These are phyloP conservation scores for Dioscorea dumetorum DNA, from an alignment of 106 monocot genomes.

Conservation along the genomic window DNA sequence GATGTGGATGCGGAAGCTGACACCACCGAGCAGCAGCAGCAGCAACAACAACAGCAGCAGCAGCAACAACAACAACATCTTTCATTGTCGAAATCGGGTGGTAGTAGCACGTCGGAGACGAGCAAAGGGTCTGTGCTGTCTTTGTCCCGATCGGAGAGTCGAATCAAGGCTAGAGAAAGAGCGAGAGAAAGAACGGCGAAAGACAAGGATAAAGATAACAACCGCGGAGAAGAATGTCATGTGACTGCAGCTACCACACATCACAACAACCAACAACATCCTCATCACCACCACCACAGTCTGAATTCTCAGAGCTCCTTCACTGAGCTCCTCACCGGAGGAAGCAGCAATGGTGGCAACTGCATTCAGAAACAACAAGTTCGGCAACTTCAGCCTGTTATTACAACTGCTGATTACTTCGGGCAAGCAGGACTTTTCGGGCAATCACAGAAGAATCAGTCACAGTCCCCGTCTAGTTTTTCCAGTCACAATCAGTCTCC, in stretches of 20 bases:
- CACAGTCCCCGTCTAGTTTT: conserved; percentile 21
- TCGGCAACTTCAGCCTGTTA: conserved; percentile 19
- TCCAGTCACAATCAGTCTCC: conserved; percentile 22
- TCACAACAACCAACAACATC: conserved; percentile 4
- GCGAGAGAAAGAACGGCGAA: conserved; percentile 45
- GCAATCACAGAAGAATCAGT: conserved; percentile 14
- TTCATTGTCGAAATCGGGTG: conserved; percentile 46
- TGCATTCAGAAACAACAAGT: conserved; percentile 24
- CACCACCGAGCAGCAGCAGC: neutral
- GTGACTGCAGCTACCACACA: neutral
- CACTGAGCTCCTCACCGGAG: conserved; percentile 81
- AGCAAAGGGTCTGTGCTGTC: conserved; percentile 90
- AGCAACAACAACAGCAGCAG: conserved; percentile 25
- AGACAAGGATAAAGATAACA: conserved; percentile 38
- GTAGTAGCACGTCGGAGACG: conserved; percentile 91
- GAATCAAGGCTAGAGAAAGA: conserved; percentile 52
- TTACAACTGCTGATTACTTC: conserved; percentile 65
- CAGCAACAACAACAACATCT: conserved; percentile 28
- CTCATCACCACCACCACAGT: conserved; percentile 14
- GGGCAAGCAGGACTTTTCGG: conserved; percentile 25
- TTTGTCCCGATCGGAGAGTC: conserved; percentile 63
- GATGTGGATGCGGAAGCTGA: neutral
- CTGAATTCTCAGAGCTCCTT: conserved; percentile 52
- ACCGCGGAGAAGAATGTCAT: conserved; percentile 11
- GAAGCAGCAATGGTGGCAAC: neutral